Percentiles rank a stretch among this genome's conserved stretches.
Conservation (phyloP, 2,329 filamentous ascomycete species). For the Teratosphaeria pseudoeucalypti region DNA sequence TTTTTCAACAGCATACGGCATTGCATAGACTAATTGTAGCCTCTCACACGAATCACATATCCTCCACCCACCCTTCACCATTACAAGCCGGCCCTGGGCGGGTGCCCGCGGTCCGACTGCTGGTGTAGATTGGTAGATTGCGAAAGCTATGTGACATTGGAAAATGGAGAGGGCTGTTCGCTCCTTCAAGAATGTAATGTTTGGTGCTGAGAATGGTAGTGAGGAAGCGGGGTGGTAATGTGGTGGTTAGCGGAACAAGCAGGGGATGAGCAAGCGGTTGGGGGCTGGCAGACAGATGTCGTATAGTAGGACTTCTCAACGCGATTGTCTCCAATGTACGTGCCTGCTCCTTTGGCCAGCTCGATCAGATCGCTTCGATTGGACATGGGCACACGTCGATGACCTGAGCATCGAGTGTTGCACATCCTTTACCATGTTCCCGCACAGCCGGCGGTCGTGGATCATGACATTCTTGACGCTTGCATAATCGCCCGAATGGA, state of each 20-base stretch:
- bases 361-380: too few relatives aligned
- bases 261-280: not conserved
- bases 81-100: not conserved
- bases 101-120: not conserved
- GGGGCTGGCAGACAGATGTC: not conserved
- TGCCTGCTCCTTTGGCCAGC: too few relatives aligned
- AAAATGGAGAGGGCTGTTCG: not conserved
- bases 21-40: constrained; percentile 26
- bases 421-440: too few relatives aligned
- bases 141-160: not conserved
- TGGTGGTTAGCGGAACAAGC: not conserved
- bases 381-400: too few relatives aligned
- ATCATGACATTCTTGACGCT: not conserved
- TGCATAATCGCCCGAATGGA: not conserved
- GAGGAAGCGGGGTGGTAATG: not conserved
- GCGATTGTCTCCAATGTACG: not conserved
- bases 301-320: not conserved
- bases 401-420: not conserved
- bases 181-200: not conserved
- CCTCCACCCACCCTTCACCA: not conserved
- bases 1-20: constrained; percentile 5
- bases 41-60: constrained; percentile 2
- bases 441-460: too few relatives aligned
- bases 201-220: not conserved
- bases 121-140: not conserved